Base-by-base conservation (phyloP, 352 stramenopile species). In the Saprolegnia parasitica region DNA sequence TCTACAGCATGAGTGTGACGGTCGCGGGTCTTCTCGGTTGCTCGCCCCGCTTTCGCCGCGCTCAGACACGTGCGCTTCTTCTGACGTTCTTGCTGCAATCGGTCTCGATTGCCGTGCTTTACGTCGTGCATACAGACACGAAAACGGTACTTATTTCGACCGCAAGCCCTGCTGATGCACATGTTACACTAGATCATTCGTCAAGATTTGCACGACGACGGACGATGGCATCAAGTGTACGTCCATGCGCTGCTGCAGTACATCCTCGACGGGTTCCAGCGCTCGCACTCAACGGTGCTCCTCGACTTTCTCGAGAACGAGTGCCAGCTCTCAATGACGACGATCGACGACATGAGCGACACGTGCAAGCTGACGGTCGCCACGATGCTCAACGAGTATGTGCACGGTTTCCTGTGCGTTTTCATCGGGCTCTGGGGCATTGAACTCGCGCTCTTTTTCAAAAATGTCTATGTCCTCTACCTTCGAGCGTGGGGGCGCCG, bases 291-390 rank as follows among this genome's bases (percentile, higher is more conserved):
- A 5, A 32, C 15, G 26, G n/a, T 55, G 40, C 21, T 55, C 8
- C 23, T 55, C 13, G 58, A 67, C 42, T 67, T 67, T 23, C 20
- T 67, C 10, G 24, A 67, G 8, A 40, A 56, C 21, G 58, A 67
- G 23, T 67, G 58, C 24, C 16, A 23, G 4, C 39, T 65, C 35
- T 21, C 21, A 4, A 52, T 49, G 35, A 18, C n/a, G 13, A 20
- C 56, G 1, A 52, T 13, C 42, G 42, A 49, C 18, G 35, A 65
- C 40, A 21, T 67, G 40, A 54, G 13, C 24, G 15, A 35, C 11
- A 10, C 40, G 37, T 67, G 58, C 26, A 37, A 49, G 18, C 42
- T 15, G 3, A 49, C 42, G 13, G 18, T 49, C 42, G 42, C 18
- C 18, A n/a, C 18, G 3, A 49, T 49, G 42, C 18, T 49, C 42